Base-by-base conservation (phyloP, 176 grass and related monocot species). In the Eleusine indica region DNA sequence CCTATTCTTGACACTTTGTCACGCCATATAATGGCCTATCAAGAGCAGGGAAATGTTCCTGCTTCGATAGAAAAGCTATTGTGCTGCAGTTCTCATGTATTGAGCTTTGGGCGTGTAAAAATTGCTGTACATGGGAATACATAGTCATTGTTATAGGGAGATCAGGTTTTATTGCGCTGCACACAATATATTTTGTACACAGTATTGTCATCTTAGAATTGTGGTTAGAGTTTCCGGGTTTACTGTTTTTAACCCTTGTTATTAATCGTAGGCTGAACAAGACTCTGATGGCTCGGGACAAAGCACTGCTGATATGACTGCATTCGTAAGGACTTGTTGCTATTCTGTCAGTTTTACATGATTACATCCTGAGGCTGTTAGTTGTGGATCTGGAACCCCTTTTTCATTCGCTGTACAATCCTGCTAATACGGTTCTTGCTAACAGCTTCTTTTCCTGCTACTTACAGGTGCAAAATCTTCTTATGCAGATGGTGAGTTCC, bases 391-490 rank as follows among this genome's bases (percentile, higher is more conserved):
- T 69, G 40, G 19, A 25, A 39, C 10, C 40, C n/a, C 12, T 76
- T 41, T 47, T 7, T 67, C 32, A 35, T 80, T 0, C 58, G 32
- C 12, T 48, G 14, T 30, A 68, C 67, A 64, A 29, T 30, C 3
- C 39, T 77, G n/a, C 58, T 32, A 3, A n/a, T 71, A 32, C 3
- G 18, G 18, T 83, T 70, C 14, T 82, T 35, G 12, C 17, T 88
- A 64, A 96, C 72, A 21, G 37, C 68, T 60, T 44, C 10, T 77
- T 46, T 66, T 2, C 40, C 25, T 19, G 9, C 28, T 91, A 16
- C 61, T 90, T 86, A 72, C 85, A 98, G 96, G 91, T 98, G 42
- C 90, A 98, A 86, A 93, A 98, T 44, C 92, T 98, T 90, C 93
- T 98, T 7, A 40, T 89, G 75, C 90, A 98, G 82, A 98, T 95